These are phyloP conservation scores for Agastache rugosa DNA, from an alignment of 257 asterid species.

Conservation along the genomic window DNA sequence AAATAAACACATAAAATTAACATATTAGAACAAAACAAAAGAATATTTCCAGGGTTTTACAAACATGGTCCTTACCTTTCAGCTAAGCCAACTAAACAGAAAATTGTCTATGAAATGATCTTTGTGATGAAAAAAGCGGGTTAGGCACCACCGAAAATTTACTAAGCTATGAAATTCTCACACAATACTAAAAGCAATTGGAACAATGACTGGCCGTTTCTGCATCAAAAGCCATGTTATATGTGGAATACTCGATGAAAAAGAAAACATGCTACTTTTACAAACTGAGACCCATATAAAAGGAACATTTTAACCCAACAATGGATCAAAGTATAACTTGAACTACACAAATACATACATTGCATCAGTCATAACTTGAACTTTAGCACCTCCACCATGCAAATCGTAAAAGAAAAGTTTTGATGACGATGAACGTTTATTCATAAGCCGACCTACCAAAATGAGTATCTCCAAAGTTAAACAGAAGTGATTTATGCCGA, in stretches of 20 bases:
- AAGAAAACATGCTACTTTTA: too few relatives aligned
- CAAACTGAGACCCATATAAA: too few relatives aligned
- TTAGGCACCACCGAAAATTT: neutral
- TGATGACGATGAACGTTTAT: constrained; percentile 67
- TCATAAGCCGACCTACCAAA: constrained; percentile 78
- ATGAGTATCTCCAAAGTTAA: constrained; percentile 2
- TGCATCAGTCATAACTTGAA: constrained; percentile 91
- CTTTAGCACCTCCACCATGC: constrained; percentile 82
- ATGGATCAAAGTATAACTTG: too few relatives aligned
- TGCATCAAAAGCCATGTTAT: neutral
- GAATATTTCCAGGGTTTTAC: neutral
- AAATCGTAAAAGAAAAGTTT: constrained; percentile 87
- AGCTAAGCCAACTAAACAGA: too few relatives aligned
- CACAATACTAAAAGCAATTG: neutral
- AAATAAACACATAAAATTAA: neutral
- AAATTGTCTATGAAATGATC: neutral
- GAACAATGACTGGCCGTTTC: neutral
- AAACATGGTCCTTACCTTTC: too few relatives aligned
- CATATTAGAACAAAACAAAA: neutral
- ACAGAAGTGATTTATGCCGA: neutral
- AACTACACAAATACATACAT: too few relatives aligned
- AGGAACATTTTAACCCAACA: too few relatives aligned
- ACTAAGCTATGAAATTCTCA: neutral
- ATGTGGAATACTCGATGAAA: too few relatives aligned
- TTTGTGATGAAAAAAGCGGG: neutral